Percentiles rank a stretch among this genome's conserved stretches.
phyloP scores from a whole-genome alignment of 164 flowering plant genomes.

The Annona cherimola region DNA sequence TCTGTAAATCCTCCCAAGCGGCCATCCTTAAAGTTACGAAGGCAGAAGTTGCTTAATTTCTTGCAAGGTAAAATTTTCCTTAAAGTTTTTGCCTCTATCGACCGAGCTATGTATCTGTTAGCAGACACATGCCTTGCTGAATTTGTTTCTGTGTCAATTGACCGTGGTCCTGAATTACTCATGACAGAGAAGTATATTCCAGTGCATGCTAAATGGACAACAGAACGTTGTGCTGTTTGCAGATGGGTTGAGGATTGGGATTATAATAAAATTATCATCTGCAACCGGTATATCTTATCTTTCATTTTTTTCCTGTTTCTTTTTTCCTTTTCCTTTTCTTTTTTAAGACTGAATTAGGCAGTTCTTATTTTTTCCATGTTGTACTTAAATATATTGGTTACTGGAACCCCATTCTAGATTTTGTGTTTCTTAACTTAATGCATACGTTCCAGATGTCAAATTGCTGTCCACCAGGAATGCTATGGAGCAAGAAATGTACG shows the following conservation, averaged over 20 bases:
- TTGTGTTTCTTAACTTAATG: not conserved
- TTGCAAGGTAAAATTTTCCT: constrained; percentile 48
- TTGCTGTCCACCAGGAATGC: constrained; percentile 99
- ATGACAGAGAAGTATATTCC: constrained; percentile 85
- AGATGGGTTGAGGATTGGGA: constrained; percentile 99
- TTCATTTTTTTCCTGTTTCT: not conserved
- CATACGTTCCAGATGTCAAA: constrained; percentile 68
- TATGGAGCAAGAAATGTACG: constrained; percentile 75
- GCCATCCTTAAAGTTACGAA: constrained; percentile 62
- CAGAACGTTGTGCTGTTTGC: constrained; percentile 97
- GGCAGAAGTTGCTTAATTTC: constrained; percentile 69
- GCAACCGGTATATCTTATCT: constrained; percentile 57
- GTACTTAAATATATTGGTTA: not conserved
- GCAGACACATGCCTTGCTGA: not conserved
- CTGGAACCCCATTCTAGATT: not conserved
- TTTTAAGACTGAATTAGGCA: not conserved
- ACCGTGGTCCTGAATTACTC: constrained; percentile 7
- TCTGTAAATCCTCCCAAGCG: constrained; percentile 46
- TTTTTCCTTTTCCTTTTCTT: not conserved
- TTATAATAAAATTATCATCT: constrained; percentile 91
- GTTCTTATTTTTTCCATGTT: not conserved
- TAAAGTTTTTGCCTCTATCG: not conserved
- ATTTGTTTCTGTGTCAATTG: no score
- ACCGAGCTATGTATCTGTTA: not conserved
- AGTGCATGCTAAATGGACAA: constrained; percentile 90